phyloP scores from a whole-genome alignment of 805 yeast species.

The Suhomyces pyralidae region DNA sequence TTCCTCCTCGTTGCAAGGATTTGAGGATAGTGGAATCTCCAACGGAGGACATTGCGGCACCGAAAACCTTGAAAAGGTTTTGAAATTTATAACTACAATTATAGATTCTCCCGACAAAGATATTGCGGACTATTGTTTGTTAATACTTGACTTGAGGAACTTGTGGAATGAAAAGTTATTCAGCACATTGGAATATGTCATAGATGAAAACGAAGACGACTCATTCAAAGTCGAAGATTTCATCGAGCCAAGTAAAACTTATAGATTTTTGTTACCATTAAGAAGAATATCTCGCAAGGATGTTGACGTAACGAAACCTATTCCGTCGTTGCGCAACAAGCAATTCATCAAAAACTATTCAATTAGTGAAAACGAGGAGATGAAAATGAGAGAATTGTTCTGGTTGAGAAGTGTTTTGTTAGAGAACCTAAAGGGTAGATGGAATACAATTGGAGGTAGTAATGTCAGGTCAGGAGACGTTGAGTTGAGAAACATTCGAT shows the following conservation, averaged over 20 bases:
- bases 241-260: conserved; percentile 27
- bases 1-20: conserved; percentile 22
- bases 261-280: conserved; percentile 71
- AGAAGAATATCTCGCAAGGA: conserved; percentile 47
- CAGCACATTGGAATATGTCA: conserved; percentile 29
- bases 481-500: conserved; percentile 63
- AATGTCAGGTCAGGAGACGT: conserved; percentile 49
- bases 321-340: conserved; percentile 68
- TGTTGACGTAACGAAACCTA: conserved; percentile 45
- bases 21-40: conserved; percentile 5
- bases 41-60: conserved; percentile 1
- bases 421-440: conserved; percentile 56
- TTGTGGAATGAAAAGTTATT: conserved; percentile 62
- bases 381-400: conserved; percentile 58
- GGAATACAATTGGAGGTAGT: conserved; percentile 43
- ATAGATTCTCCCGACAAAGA: conserved; percentile 21
- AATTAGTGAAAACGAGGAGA: conserved; percentile 54
- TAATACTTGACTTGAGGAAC: conserved; percentile 76
- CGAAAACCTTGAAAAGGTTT: conserved; percentile 25
- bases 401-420: conserved; percentile 78
- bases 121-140: conserved; percentile 54
- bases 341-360: conserved; percentile 65
- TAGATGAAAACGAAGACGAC: conserved; percentile 14
- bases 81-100: conserved; percentile 24
- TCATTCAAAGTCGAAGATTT: conserved; percentile 27